phyloP scores from a whole-genome alignment of 78 protist genomes.

The Dictyostelium brefeldianum region DNA sequence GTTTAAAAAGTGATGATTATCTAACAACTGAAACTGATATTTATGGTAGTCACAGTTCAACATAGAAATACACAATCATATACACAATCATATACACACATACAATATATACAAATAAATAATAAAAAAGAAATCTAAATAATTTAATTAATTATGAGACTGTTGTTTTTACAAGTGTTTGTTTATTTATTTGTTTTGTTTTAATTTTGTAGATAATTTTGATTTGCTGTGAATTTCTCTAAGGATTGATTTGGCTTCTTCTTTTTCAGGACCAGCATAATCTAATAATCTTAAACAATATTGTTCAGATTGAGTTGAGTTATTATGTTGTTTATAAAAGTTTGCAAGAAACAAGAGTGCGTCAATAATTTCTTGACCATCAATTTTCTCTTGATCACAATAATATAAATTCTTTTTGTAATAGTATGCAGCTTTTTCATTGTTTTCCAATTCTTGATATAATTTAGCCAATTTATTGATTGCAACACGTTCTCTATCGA shows the following conservation, averaged over 20 bases:
- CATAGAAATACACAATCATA: too few species aligned
- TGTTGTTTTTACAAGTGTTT: too few species aligned
- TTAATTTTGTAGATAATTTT: not conserved
- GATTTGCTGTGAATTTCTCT: conserved; percentile 52
- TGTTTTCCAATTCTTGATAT: conserved; percentile 56
- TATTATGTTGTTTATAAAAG: conserved; percentile 27
- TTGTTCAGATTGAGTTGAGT: conserved; percentile 69
- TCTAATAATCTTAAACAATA: conserved; percentile 80
- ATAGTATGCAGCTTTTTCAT: conserved; percentile 79
- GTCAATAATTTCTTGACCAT: conserved; percentile 85
- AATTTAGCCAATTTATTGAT: conserved; percentile 82
- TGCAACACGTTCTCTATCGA: conserved; percentile 87
- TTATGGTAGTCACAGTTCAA: conserved; percentile 9
- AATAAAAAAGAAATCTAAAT: too few species aligned
- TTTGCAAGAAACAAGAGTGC: conserved; percentile 85
- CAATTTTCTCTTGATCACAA: conserved; percentile 84
- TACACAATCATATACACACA: too few species aligned
- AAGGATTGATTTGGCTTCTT: conserved; percentile 82
- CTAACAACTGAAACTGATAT: conserved; percentile 18
- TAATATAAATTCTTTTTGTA: conserved; percentile 68
- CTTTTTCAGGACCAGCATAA: conserved; percentile 83
- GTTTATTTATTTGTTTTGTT: not conserved
- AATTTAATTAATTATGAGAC: too few species aligned
- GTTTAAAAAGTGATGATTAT: conserved; percentile 44
- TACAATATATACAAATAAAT: too few species aligned